Base-by-base conservation (phyloP, 148 eudicot species). In the Arbutus unedo region DNA sequence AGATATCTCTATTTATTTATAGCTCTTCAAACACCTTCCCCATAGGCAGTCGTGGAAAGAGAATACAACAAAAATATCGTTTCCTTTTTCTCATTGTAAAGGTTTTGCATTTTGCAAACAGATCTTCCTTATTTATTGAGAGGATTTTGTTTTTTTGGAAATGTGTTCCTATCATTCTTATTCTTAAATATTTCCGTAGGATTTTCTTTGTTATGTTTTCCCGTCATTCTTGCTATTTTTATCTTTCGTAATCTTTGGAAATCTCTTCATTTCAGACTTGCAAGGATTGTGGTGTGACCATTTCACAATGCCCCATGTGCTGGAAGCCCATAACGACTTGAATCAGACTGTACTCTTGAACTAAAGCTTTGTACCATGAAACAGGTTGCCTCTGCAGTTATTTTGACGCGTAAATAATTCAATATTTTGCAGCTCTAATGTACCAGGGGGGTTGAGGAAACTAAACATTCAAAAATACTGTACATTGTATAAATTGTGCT, bases 281-380 rank as follows among this genome's bases (percentile, higher is more conserved):
- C 92, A 87, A 83, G 85, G 97, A 93, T 53, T 93, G 97, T 84
- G 94, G 94, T 59, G 86, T 81, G 44, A 74, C 91, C 19, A 77
- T 93, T 31, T 57, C 87, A 21, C 81, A 88, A n/a, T 93, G 97
- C 68, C 94, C 94, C 74, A 74, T 93, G 72, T 93, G 97, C 83
- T 90, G 94, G 79, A 13, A 86, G 83, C 89, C 89, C 60, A 93
- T 93, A 53, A 88, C 86, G 45, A 89, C 89, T 15, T 91, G 97
- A 10, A 78, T 93, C 9, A 81, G 89, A 82, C 83, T 93, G 72
- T 91, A 91, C 79, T 76, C 86, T 54, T 93, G 86, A 91, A 25
- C 57, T 57, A 57, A 23, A 54, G 51, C 13, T 43, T 72, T 45
- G 44, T 18, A 51, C 23, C 19, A 31, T 23, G 77, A 8, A 9